Conservation (phyloP, 2,329 filamentous ascomycete species). For the Scytalidium lignicola region DNA sequence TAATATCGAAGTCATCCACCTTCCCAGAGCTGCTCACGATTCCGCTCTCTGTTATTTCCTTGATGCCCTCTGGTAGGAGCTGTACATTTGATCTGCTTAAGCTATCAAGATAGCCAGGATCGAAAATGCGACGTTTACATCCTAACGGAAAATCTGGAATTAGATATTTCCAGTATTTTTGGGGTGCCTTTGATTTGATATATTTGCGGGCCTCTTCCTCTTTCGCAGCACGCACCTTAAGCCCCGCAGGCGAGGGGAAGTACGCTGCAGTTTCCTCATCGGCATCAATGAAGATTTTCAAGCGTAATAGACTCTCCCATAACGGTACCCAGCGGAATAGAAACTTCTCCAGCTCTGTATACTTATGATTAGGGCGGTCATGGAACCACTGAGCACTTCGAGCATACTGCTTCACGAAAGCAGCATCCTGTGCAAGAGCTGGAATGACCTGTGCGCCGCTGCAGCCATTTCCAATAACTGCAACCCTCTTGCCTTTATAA, state of each 20-base stretch:
- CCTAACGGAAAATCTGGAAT: too few relatives aligned
- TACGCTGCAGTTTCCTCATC: background rate
- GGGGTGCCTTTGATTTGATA: slow-evolving; percentile 32
- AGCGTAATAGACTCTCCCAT: slow-evolving; percentile 11
- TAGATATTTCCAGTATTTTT: too few relatives aligned
- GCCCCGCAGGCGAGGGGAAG: slow-evolving; percentile 9
- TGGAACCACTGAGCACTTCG: too few relatives aligned
- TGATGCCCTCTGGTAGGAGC: slow-evolving; percentile 5
- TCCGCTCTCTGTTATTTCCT: slow-evolving; percentile 4
- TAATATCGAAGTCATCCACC: slow-evolving; percentile 8
- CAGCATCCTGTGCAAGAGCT: too few relatives aligned
- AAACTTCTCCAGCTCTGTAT: too few relatives aligned
- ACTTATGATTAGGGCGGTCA: too few relatives aligned
- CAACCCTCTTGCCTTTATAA: slow-evolving; percentile 1
- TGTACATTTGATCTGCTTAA: slow-evolving; percentile 3
- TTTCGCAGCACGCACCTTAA: slow-evolving; percentile 13
- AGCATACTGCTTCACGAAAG: too few relatives aligned
- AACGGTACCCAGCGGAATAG: too few relatives aligned
- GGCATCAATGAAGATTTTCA: slow-evolving; percentile 36
- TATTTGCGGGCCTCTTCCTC: slow-evolving; percentile 23
- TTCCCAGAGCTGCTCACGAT: slow-evolving; percentile 3
- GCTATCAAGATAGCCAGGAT: background rate
- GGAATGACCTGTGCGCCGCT: slow-evolving; percentile 3
- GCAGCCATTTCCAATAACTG: slow-evolving; percentile 1
- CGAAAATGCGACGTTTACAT: too few relatives aligned